Evolutionary conservation across 1,284 basidiomycete genomes (phyloP), one percentile per base, ranked within the genome.

Genomic region (Lentinula novae-zelandiae): DNA sequence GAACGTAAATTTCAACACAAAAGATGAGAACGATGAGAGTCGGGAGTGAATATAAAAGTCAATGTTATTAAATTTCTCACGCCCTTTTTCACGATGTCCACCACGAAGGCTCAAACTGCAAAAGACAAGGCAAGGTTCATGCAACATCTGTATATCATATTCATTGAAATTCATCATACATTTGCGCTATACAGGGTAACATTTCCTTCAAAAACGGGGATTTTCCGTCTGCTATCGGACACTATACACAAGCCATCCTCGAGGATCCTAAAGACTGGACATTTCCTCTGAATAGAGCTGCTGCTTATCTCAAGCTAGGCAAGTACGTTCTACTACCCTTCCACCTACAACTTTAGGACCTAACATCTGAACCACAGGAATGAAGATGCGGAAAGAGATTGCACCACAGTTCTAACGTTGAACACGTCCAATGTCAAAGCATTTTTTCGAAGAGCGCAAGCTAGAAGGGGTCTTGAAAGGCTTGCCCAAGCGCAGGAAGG

Each of bases 241-340:
- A 90, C 70, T 94, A 93, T 72, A 86, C 86, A 42, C 74, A 82
- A 2, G 92, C 92, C 3, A 84, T 89, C 59, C 69, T 89, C 33
- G 82, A 84, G 1, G 85, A 93, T 71, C 71, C 76, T 8, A 76
- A 71, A 0, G 87, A 92, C 65, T 74, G 79, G 31, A 91, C 89
- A 0, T 87, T 85, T 66, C 83, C 86, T 39, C 77, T 93, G 55
- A 94, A 94, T 70, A 84, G 92, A 46, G 89, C 90, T 9, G 89
- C 90, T 34, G 90, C 91, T 27, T 92, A 93, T 75, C 79, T 94
- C 64, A 92, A 90, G 78, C 81, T 93, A 78, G 84, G 84, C 82
- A 93, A 92, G 90, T 92, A 78, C 77, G 90, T 79, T 74, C 65
- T 62, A 2, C 34, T 34, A 61, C 15, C n/a, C 22, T 58, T 31